Evolutionary conservation across 2,329 filamentous ascomycete species (phyloP), one percentile per base, ranked within the genome.

Genomic region (Venturia carpophila): DNA sequence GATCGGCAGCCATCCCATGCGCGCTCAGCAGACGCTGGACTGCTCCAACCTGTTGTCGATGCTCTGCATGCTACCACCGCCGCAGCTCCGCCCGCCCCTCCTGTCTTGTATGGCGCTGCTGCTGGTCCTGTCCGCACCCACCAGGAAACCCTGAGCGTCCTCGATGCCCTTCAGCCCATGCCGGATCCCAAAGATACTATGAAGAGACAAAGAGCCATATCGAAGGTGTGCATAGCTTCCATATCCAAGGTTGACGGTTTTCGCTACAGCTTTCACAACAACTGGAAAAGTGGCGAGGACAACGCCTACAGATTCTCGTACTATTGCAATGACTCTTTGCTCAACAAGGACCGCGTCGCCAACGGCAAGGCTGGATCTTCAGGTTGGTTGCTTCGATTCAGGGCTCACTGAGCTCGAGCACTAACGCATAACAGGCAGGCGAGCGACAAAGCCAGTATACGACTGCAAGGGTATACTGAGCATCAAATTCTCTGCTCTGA

Each of bases 261-360:
- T 70, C 74, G 76, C 30, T 81, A 81, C 71, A 78, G 74, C 73
- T 80, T 80, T 73, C 79, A 79, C 72, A 80, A 80, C 66, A 78
- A 77, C 67, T 80, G 78, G 78, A 75, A 75, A 60, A 78, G 77
- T 67, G 71, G 79, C 45, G 77, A 79, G 66, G 76, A 79, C 66
- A 77, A 79, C 61, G 75, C 74, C 69, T 76, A 75, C 67, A 75
- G 78, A 67, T 80, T 79, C 71, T 79, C 76, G 39, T 80, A 79
- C 71, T 79, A 79, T 67, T 81, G 79, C 71, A 79, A 80, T 69
- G 79, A 81, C 71, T 79, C 77, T 69, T 73, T 80, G 70, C 76
- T 80, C 70, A 81, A 81, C 70, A 81, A 80, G 68, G 79, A 80
- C 69, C 74, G 79, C 60, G 77, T 78, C 56, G 78, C 78, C 9